These are phyloP conservation scores for Scheffersomyces illinoinensis DNA, from an alignment of 1,139 yeast genomes.

Conservation along the genomic window DNA sequence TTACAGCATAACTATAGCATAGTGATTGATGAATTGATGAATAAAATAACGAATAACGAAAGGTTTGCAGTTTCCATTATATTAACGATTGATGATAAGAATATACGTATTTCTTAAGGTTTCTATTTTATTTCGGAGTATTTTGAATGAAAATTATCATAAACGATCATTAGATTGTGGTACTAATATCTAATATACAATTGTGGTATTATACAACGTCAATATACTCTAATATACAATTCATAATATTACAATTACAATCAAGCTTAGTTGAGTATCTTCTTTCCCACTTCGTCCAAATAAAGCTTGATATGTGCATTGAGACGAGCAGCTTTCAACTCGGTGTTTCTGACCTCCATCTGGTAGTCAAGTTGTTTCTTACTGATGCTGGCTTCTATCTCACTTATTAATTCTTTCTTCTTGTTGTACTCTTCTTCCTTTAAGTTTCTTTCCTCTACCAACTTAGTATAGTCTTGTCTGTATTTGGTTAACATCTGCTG, in stretches of 20 bases:
- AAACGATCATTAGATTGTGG: background rate
- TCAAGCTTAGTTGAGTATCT: slow-evolving; percentile 21
- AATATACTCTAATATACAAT: slow-evolving; percentile 1
- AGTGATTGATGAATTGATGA: background rate
- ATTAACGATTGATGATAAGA: too few relatives aligned
- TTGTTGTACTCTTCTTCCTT: slow-evolving; percentile 54
- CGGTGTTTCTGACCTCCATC: slow-evolving; percentile 54
- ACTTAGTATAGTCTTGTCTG: slow-evolving; percentile 46
- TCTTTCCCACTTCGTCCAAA: slow-evolving; percentile 47
- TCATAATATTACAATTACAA: background rate
- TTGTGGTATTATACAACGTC: background rate
- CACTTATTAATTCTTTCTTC: slow-evolving; percentile 47
- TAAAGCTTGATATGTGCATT: slow-evolving; percentile 53
- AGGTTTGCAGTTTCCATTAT: background rate
- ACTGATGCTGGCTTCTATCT: slow-evolving; percentile 48
- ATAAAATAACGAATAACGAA: too few relatives aligned
- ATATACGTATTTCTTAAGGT: background rate
- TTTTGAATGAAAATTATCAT: background rate
- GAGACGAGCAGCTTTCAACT: slow-evolving; percentile 54
- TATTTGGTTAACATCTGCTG: slow-evolving; percentile 43
- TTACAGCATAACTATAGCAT: background rate
- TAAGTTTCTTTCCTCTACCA: slow-evolving; percentile 51
- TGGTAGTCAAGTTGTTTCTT: slow-evolving; percentile 48
- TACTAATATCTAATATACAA: background rate
- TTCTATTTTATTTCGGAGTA: background rate